Evolutionary conservation across 2,329 filamentous ascomycete genomes (phyloP).

Genomic region (Ascomycota sp.): DNA sequence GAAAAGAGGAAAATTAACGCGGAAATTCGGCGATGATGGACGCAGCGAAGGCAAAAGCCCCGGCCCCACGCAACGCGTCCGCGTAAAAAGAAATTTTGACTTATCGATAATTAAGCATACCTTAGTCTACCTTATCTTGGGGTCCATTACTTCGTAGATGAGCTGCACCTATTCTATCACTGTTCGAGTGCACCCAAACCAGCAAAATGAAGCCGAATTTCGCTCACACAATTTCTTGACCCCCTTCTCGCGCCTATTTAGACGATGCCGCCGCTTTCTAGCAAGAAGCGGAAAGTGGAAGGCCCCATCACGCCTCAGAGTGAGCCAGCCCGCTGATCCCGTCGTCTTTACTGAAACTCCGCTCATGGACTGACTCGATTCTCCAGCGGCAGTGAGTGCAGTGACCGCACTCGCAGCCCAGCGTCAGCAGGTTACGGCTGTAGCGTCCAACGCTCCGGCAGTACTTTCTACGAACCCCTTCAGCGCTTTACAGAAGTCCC

Average conservation of each 20-base stretch:
- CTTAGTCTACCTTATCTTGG: not conserved
- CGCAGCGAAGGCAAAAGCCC: no score
- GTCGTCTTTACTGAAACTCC: not conserved
- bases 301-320: conserved; percentile 8
- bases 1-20: no score
- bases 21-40: no score
- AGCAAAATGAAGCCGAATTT: not conserved
- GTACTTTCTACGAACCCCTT: conserved; percentile 10
- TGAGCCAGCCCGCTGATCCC: conserved; percentile 5
- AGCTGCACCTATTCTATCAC: not conserved
- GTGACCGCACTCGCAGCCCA: conserved; percentile 16
- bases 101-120: not conserved
- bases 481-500: conserved; percentile 7
- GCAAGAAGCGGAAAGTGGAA: conserved; percentile 15
- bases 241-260: not conserved
- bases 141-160: no score
- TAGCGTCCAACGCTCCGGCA: conserved; percentile 3
- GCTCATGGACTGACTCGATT: not conserved
- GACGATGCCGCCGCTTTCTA: conserved; percentile 6
- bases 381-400: conserved; percentile 10
- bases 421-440: conserved; percentile 7
- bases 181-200: not conserved
- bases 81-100: not conserved
- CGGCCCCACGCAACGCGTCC: no score
- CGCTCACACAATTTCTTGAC: not conserved